Percentiles rank a stretch among this genome's conserved stretches.
Conservation (phyloP, 2,329 filamentous ascomycete species). For the Trichoderma pleuroti region DNA sequence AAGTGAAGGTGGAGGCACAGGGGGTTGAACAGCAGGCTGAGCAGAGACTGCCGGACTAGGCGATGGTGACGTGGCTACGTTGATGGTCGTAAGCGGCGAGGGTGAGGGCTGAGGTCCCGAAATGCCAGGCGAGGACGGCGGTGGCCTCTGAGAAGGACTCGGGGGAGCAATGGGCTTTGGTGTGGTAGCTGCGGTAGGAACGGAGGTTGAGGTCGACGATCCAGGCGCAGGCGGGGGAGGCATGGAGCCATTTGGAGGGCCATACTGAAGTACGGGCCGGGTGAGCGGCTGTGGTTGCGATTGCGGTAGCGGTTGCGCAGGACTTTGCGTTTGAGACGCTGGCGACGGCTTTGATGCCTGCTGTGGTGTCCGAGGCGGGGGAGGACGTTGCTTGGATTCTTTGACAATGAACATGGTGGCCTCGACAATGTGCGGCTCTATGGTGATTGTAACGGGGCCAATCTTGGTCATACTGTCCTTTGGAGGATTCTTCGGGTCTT, state of each 20-base stretch:
- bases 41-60: background rate
- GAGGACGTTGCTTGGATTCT: slow-evolving; percentile 48
- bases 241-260: slow-evolving; percentile 60
- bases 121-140: slow-evolving; percentile 22
- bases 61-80: slow-evolving; percentile 13
- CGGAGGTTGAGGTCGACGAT: slow-evolving; percentile 23
- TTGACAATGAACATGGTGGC: slow-evolving; percentile 71
- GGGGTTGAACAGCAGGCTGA: slow-evolving; percentile 3
- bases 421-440: slow-evolving; percentile 78
- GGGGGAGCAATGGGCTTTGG: slow-evolving; percentile 21
- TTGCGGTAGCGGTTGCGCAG: slow-evolving; percentile 8
- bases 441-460: slow-evolving; percentile 68
- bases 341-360: slow-evolving; percentile 20
- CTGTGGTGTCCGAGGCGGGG: slow-evolving; percentile 33
- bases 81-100: background rate
- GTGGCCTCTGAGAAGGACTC: slow-evolving; percentile 25
- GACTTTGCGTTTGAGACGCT: slow-evolving; percentile 12
- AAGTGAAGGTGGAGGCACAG: slow-evolving; percentile 19
- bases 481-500: slow-evolving; percentile 63
- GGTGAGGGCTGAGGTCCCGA: slow-evolving; percentile 15
- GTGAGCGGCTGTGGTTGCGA: slow-evolving; percentile 22
- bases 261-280: slow-evolving; percentile 63
- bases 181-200: slow-evolving; percentile 12
- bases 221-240: slow-evolving; percentile 47
- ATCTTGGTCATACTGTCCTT: slow-evolving; percentile 71